A percentile compares a stretch with the other conserved stretches of the same genome.
phyloP scores from a whole-genome alignment of 345 rosid genomes.

The Passiflora organensis region DNA sequence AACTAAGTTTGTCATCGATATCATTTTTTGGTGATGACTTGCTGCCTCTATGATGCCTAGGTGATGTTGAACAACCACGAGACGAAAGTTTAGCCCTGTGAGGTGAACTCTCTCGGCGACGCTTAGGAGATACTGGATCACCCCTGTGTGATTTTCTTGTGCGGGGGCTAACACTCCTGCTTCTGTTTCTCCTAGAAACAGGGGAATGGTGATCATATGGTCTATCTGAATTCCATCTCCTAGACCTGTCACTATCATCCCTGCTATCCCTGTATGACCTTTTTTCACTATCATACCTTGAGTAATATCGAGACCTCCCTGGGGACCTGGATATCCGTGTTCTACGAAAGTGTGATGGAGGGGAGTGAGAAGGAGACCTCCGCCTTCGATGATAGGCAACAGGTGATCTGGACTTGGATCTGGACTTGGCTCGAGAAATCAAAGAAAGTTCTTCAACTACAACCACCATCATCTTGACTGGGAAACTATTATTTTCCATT shows the following conservation, averaged over 20 bases:
- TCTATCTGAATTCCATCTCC: slow-evolving; percentile 52
- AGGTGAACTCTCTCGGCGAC: slow-evolving; percentile 45
- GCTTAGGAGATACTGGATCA: slow-evolving; percentile 58
- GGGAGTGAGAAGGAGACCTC: slow-evolving; percentile 70
- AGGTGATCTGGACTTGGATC: slow-evolving; percentile 67
- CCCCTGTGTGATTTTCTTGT: slow-evolving; percentile 43
- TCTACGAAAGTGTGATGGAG: slow-evolving; percentile 51
- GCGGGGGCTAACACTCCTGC: slow-evolving; percentile 68
- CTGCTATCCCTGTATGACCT: slow-evolving; percentile 51
- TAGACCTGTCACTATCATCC: slow-evolving; percentile 40
- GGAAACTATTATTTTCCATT: too few species aligned
- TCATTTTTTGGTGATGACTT: slow-evolving; percentile 51
- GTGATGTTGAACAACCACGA: slow-evolving; percentile 54
- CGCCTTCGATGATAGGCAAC: slow-evolving; percentile 50
- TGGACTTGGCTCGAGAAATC: too few species aligned
- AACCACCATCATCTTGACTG: too few species aligned
- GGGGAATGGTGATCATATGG: slow-evolving; percentile 49
- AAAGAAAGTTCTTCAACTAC: too few species aligned
- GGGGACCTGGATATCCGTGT: slow-evolving; percentile 62
- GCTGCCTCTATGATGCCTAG: slow-evolving; percentile 44
- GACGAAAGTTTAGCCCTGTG: slow-evolving; percentile 43
- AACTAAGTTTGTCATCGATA: slow-evolving; percentile 39
- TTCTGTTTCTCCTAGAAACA: slow-evolving; percentile 61
- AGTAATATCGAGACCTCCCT: slow-evolving; percentile 41
- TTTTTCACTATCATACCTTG: slow-evolving; percentile 55